Percentiles rank a stretch among this genome's conserved stretches.
Conservation (phyloP, 2,329 filamentous ascomycete genomes). For the Scedosporium dehoogii region DNA sequence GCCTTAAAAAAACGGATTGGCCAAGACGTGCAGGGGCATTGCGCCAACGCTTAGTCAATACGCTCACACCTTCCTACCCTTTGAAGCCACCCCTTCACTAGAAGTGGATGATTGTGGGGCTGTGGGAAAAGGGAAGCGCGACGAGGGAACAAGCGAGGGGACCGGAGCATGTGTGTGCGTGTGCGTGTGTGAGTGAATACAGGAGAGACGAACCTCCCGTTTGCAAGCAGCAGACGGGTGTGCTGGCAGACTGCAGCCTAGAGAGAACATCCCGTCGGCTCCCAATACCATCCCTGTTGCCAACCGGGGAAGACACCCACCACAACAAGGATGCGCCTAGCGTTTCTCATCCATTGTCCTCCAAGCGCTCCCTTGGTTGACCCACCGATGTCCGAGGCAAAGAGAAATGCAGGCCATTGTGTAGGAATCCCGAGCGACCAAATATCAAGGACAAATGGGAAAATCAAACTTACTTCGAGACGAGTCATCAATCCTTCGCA, state of each 20-base stretch:
- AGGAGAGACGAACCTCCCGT: neutral
- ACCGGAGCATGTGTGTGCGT: neutral
- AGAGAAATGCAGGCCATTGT: too few species aligned
- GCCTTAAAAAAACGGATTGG: neutral
- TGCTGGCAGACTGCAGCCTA: neutral
- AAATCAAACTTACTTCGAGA: too few species aligned
- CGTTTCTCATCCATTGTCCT: too few species aligned
- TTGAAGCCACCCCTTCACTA: neutral
- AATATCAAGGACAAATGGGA: too few species aligned
- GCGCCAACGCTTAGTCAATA: conserved; percentile 4
- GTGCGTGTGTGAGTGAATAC: neutral
- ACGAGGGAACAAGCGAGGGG: neutral
- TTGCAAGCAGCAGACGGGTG: neutral
- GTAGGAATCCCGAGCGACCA: too few species aligned
- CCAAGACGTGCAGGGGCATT: neutral
- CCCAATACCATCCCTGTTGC: neutral
- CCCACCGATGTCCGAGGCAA: too few species aligned
- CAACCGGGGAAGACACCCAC: neutral
- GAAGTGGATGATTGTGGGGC: neutral
- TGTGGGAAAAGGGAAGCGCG: neutral
- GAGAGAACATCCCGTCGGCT: neutral
- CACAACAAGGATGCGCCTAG: too few species aligned
- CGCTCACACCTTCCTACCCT: neutral
- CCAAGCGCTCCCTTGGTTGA: too few species aligned
- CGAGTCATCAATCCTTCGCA: too few species aligned